Evolutionary conservation across 2,329 filamentous ascomycete genomes (phyloP).

Genomic region (Myriosclerotinia curreyana): DNA sequence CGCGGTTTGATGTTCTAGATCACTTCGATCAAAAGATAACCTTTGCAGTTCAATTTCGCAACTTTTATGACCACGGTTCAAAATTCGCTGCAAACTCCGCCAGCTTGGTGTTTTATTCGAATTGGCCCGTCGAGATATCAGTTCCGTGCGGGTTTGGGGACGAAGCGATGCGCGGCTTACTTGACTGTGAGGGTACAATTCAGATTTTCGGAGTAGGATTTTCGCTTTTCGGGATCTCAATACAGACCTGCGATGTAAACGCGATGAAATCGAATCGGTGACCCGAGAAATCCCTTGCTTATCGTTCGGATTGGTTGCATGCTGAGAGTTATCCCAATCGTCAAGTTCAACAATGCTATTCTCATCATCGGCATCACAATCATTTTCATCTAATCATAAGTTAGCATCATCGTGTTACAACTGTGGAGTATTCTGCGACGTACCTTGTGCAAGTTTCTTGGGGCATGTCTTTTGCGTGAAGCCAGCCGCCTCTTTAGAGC

Average conservation of each 20-base stretch:
- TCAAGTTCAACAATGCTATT: background rate
- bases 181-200: background rate
- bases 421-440: background rate
- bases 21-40: no score
- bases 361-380: no score
- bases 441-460: no score
- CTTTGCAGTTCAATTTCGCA: no score
- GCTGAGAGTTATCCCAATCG: background rate
- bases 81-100: no score
- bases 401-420: background rate
- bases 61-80: no score
- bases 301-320: background rate
- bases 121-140: background rate
- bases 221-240: background rate
- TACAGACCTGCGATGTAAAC: background rate
- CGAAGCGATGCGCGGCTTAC: background rate
- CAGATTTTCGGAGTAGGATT: no score
- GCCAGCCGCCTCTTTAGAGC: no score
- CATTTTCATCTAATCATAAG: background rate
- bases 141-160: background rate
- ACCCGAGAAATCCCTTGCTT: background rate
- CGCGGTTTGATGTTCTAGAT: no score
- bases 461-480: background rate
- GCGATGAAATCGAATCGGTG: background rate
- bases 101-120: background rate